Evolutionary conservation across 2,329 filamentous ascomycete genomes (phyloP), one percentile per base, ranked within the genome.

Genomic region (Basipetospora chlamydospora): DNA sequence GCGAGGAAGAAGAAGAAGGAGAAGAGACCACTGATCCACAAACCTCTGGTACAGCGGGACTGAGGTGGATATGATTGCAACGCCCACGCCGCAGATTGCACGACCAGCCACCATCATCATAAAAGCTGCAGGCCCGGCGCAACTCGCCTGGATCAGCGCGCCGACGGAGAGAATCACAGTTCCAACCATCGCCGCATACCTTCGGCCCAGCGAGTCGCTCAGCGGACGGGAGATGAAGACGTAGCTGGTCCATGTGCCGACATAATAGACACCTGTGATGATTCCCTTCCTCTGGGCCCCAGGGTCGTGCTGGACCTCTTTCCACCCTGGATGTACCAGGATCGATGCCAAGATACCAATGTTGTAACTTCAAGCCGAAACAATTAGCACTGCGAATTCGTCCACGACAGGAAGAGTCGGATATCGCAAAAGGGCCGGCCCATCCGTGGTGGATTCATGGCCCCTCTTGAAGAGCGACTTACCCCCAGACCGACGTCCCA

Each of bases 31-130:
- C 28, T 11, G 22, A 12, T 4, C 5, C 5, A n/a, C 47, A 17
- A 23, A 66, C 64, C 64, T 70, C 48, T 73, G 70, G 46, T 73
- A 74, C 4, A 74, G 46, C 2, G 70, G 70, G 37, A 74, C 69
- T 4, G 63, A 60, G 3, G 69, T 73, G 26, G 66, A 70, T 7
- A 75, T 60, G 13, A 73, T 52, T 3, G 67, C 67, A 5, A 67
- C 62, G 3, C 70, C 70, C 5, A 69, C 38, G 2, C 70, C 70
- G 7, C 62, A 64, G 17, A 72, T 52, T 20, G 68, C 57, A 13
- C 70, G 57, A 3, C 70, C 70, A 2, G 58, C 43, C 9, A 67
- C 55, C 57, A 74, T 66, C 54, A 64, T 60, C 5, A 49, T 55
- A 6, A 65, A 56, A 1, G 63, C 64, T 6, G 49, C 47, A 0